Conservation (phyloP, 2,329 filamentous ascomycete genomes). For the Stagonosporopsis vannaccii region DNA sequence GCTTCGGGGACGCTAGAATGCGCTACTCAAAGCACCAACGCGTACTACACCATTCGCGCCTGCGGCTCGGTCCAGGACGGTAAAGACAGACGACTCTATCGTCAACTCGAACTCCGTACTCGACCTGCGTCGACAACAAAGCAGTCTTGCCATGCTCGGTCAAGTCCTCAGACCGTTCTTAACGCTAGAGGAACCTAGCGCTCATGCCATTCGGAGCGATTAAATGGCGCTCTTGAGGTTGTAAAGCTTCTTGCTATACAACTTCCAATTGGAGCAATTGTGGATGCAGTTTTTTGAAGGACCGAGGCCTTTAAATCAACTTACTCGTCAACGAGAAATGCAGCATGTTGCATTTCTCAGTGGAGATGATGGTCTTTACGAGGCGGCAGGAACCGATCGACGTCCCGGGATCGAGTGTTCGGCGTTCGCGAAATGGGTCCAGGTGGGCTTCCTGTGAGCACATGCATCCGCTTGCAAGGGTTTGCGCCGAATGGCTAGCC, state of each 20-base stretch:
- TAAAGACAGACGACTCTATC: constrained; percentile 9
- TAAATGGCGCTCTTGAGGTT: background rate
- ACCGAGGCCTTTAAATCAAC: too few species aligned
- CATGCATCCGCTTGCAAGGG: constrained; percentile 12
- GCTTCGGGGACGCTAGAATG: constrained; percentile 8
- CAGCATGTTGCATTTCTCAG: background rate
- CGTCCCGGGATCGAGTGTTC: constrained; percentile 7
- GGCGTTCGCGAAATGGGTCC: constrained; percentile 5
- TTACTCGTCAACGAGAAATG: background rate
- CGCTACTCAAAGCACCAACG: constrained; percentile 8
- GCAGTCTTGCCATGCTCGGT: constrained; percentile 13
- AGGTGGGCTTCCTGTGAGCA: constrained; percentile 6
- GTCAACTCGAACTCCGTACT: constrained; percentile 7
- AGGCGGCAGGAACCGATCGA: constrained; percentile 9
- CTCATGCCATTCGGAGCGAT: constrained; percentile 5
- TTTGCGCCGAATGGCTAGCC: constrained; percentile 6
- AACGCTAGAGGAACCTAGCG: constrained; percentile 7
- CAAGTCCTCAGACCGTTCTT: background rate
- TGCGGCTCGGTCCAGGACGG: constrained; percentile 20
- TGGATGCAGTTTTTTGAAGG: too few species aligned
- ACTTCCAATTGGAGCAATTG: background rate
- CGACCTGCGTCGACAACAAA: constrained; percentile 16
- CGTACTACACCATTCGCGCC: constrained; percentile 4
- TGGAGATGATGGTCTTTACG: background rate
- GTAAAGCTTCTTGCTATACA: background rate